Evolutionary conservation across 2,329 filamentous ascomycete species (phyloP).

Genomic region (Colletotrichum cuscutae): DNA sequence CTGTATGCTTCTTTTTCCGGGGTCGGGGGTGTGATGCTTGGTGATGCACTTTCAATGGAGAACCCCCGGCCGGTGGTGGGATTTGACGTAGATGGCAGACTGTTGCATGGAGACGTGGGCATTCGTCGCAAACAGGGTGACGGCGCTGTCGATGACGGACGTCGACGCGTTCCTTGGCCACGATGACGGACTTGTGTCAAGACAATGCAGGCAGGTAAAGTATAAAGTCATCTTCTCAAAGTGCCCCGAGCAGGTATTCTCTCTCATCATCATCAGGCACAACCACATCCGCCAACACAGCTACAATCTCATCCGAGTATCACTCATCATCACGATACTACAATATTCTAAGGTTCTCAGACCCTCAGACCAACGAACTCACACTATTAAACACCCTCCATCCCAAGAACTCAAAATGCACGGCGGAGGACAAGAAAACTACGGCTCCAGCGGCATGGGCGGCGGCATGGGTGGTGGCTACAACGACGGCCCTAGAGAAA

Average conservation of each 20-base stretch:
- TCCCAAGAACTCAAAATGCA: conserved; percentile 1
- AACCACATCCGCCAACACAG: not conserved
- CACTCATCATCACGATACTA: not conserved
- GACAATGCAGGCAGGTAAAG: not conserved
- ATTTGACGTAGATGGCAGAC: conserved; percentile 22
- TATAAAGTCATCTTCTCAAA: not conserved
- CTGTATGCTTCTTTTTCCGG: not conserved
- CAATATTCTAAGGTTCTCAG: not conserved
- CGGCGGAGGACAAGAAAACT: conserved; percentile 29
- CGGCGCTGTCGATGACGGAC: not conserved
- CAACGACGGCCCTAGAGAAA: not conserved
- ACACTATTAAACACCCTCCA: not conserved
- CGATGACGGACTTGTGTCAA: not conserved
- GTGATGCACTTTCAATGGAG: conserved; percentile 9
- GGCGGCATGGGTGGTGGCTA: conserved; percentile 18
- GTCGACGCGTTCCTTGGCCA: conserved; percentile 8
- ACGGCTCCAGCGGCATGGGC: conserved; percentile 27
- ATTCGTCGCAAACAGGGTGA: not conserved
- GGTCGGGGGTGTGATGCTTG: conserved; percentile 1
- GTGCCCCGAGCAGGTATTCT: not conserved
- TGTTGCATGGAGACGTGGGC: not conserved
- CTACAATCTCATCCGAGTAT: not conserved
- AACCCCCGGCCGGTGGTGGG: not conserved
- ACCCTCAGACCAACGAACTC: not conserved
- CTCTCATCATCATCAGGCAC: not conserved